Conservation (phyloP, 768 basidiomycete genomes). For the Holtermanniella nyarrowii region DNA sequence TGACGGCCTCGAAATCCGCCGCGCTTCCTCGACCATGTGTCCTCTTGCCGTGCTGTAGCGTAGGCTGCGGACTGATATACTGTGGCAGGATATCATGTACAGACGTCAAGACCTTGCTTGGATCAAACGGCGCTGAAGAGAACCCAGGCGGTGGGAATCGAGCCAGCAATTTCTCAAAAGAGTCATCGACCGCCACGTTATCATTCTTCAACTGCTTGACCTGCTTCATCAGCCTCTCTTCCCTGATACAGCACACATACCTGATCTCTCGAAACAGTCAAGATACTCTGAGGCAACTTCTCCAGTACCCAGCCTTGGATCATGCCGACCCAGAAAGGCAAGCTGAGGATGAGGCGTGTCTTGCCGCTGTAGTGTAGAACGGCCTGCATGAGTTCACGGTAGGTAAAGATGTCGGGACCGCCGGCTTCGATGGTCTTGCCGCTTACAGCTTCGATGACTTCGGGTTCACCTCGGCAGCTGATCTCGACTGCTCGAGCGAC, state of each 20-base stretch:
- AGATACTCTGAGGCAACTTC: constrained; percentile 53
- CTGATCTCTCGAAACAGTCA: constrained; percentile 62
- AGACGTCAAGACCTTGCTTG: constrained; percentile 44
- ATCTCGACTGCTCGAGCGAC: constrained; percentile 55
- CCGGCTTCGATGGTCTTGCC: constrained; percentile 49
- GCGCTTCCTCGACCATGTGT: constrained; percentile 33
- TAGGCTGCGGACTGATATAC: constrained; percentile 41
- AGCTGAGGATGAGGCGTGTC: constrained; percentile 51
- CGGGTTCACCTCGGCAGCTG: constrained; percentile 46
- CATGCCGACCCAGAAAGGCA: constrained; percentile 56
- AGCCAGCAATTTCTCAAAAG: constrained; percentile 33
- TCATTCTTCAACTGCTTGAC: constrained; percentile 55
- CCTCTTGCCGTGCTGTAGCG: constrained; percentile 31
- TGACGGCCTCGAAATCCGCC: constrained; percentile 16
- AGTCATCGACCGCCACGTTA: constrained; percentile 44
- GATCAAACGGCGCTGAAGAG: constrained; percentile 36
- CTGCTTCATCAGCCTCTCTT: constrained; percentile 36
- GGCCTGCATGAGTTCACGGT: constrained; percentile 56
- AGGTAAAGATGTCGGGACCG: constrained; percentile 54
- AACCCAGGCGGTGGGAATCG: constrained; percentile 30
- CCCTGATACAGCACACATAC: constrained; percentile 39
- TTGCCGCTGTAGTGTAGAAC: constrained; percentile 51
- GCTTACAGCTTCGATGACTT: constrained; percentile 39
- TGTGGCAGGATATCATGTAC: constrained; percentile 52
- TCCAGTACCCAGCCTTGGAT: constrained; percentile 60